Conservation (phyloP, 345 rosid species). For the Barbarea vulgaris region DNA sequence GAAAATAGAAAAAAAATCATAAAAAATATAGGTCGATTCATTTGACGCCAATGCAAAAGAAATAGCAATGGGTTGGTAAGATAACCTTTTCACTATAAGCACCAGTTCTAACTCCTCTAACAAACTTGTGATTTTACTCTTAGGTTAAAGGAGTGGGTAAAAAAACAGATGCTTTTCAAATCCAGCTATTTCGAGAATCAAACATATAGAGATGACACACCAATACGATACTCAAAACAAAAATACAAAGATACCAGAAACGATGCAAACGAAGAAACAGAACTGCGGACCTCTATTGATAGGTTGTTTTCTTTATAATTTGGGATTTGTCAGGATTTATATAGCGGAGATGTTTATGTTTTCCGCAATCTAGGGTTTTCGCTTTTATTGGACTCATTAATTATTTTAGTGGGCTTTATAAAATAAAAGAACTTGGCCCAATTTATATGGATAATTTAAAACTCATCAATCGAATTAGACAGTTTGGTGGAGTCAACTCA, state of each 20-base stretch:
- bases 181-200: background rate
- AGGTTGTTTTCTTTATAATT: background rate
- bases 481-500: too few relatives aligned
- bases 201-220: background rate
- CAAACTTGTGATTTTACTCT: constrained; percentile 11
- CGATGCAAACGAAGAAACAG: background rate
- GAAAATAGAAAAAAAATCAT: background rate
- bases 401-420: background rate
- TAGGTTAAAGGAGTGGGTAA: constrained; percentile 6
- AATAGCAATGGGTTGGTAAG: constrained; percentile 44
- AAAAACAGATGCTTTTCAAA: constrained; percentile 44
- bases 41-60: constrained; percentile 43
- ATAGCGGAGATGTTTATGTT: constrained; percentile 7
- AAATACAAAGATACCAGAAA: background rate
- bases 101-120: constrained; percentile 28
- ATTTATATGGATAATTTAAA: too few relatives aligned
- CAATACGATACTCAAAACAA: background rate
- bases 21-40: constrained; percentile 34
- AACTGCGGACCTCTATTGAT: too few relatives aligned
- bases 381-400: background rate
- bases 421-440: background rate
- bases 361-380: constrained; percentile 26
- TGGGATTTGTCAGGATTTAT: constrained; percentile 5
- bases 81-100: constrained; percentile 37
- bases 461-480: too few relatives aligned